A percentile compares a stretch with the other conserved stretches of the same genome.
Conservation (phyloP, 1,139 yeast genomes). For the Wickerhamomyces sp. region DNA sequence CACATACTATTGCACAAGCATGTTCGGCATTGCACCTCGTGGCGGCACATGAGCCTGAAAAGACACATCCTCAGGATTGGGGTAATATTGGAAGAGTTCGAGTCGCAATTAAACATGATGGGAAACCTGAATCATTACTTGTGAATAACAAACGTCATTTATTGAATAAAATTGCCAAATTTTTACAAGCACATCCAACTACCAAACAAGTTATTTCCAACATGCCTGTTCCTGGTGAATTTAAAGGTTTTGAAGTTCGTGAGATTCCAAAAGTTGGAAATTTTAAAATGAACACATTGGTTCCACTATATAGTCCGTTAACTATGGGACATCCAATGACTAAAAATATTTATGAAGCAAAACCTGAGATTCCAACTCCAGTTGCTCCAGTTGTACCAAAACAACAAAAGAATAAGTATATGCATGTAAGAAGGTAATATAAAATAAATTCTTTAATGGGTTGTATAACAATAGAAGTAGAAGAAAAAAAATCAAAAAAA, state of each 20-base stretch:
- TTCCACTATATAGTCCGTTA: constrained; percentile 78
- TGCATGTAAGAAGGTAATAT: constrained; percentile 29
- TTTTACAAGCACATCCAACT: constrained; percentile 65
- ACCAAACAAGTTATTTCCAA: constrained; percentile 55
- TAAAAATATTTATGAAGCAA: constrained; percentile 58
- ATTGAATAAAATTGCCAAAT: constrained; percentile 55
- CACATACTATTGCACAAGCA: constrained; percentile 71
- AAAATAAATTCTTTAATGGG: too few species aligned
- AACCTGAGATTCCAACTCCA: constrained; percentile 27
- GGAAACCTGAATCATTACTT: constrained; percentile 27
- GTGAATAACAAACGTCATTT: constrained; percentile 61
- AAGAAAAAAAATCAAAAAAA: too few species aligned
- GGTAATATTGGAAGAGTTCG: constrained; percentile 96
- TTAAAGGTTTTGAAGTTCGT: constrained; percentile 46
- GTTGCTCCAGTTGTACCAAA: constrained; percentile 24
- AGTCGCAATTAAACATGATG: constrained; percentile 53
- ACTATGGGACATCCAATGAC: constrained; percentile 84
- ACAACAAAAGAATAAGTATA: constrained; percentile 38
- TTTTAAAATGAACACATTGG: constrained; percentile 76
- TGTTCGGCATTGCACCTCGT: constrained; percentile 34
- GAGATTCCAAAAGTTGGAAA: constrained; percentile 78
- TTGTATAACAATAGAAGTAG: too few species aligned
- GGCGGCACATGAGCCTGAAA: constrained; percentile 64
- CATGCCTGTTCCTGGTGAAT: constrained; percentile 47
- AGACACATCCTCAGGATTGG: constrained; percentile 93